Base-by-base conservation (phyloP, 2,329 filamentous ascomycete species). In the Grosmannia clavigera region DNA sequence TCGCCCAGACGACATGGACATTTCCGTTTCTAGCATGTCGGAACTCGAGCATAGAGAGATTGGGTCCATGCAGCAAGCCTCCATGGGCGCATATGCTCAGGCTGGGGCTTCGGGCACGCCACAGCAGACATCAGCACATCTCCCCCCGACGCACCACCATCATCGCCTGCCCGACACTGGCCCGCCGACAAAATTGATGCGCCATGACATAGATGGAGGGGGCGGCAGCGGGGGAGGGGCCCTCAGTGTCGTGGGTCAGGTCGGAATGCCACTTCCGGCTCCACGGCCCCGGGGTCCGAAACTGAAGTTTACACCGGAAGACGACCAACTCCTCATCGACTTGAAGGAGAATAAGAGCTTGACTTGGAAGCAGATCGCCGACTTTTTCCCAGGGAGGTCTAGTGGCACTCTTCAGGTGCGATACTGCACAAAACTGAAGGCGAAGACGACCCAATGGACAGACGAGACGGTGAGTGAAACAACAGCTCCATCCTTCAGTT, bases 291-390 rank as follows among this genome's bases (percentile, higher is more conserved):
- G 88, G 62, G 90, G 90, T 3, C 91, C 91, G 7, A 96, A 96
- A 74, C 79, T 95, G 66, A 96, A 96, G 73, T 96, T 96, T 70
- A 96, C 91, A 0, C 85, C 89, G 11, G 91, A 95, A 71, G 92
- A 96, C 70, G 92, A 96, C 72, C 85, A 88, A 66, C 76, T 95
- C 55, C 78, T 96, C 59, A 86, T 96, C 60, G 89, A 95, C 69
- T 77, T 96, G 63, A 96, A 96, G 72, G 92, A 96, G 74, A 92
- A 94, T 69, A 95, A 94, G 73, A 92, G 90, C 69, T 78, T 96
- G 70, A 95, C 92, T 5, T 96, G 92, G 92, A 96, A 95, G 74
- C 92, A 96, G 77, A 96, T 96, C 68, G 90, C 91, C 60, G 92
- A 96, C 69, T 96, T 96, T 74, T 96, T 96, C 67, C 92, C 92